Percentiles rank a stretch among this genome's conserved stretches.
Conservation (phyloP, 768 basidiomycete species). For the Termitomyces heimii region DNA sequence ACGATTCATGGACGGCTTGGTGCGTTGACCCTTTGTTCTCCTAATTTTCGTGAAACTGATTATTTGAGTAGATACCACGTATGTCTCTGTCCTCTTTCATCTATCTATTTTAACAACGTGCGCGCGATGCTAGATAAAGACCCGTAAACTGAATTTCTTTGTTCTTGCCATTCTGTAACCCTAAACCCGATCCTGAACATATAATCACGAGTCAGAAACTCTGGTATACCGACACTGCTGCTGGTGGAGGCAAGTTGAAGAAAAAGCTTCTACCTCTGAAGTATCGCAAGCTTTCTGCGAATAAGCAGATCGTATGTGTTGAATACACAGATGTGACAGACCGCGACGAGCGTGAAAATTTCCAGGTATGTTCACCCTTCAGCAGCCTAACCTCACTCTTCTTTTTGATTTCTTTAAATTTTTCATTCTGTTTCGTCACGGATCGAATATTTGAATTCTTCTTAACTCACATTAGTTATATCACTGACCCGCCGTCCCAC, state of each 20-base stretch:
- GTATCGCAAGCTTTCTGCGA: constrained; percentile 54
- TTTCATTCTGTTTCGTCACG: neutral
- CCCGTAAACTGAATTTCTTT: constrained; percentile 2
- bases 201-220: constrained; percentile 38
- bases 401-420: neutral
- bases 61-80: constrained; percentile 9
- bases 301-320: constrained; percentile 78
- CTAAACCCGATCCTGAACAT: neutral
- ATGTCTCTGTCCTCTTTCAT: constrained; percentile 2
- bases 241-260: neutral
- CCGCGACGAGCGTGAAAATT: constrained; percentile 58
- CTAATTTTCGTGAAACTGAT: neutral
- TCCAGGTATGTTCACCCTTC: constrained; percentile 41
- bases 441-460: neutral
- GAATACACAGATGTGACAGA: constrained; percentile 62
- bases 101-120: constrained; percentile 29
- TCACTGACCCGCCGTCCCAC: neutral
- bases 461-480: neutral
- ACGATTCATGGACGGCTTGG: constrained; percentile 16
- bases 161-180: neutral
- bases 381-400: neutral
- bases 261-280: constrained; percentile 36
- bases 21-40: constrained; percentile 1
- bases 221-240: constrained; percentile 36
- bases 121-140: constrained; percentile 13